Conservation (phyloP, 176 grass and related monocot species). For the Elaeis guineensis region DNA sequence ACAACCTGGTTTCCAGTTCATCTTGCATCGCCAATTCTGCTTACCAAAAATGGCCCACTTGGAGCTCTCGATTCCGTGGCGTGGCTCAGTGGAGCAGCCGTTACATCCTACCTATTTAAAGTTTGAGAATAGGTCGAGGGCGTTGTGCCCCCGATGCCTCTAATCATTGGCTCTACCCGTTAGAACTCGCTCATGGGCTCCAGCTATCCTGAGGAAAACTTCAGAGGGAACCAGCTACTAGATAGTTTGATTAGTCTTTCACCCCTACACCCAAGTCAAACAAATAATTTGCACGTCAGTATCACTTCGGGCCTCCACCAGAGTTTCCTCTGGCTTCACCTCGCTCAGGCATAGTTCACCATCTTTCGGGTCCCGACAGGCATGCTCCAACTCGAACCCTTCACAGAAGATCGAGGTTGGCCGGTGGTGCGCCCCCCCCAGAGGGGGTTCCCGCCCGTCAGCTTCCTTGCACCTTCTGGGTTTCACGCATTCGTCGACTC, state of each 20-base stretch:
- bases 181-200: neutral
- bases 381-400: conserved; percentile 66
- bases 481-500: conserved; percentile 28
- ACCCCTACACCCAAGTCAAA: conserved; percentile 49
- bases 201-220: conserved; percentile 41
- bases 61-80: conserved; percentile 45
- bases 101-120: conserved; percentile 30
- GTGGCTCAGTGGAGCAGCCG: neutral
- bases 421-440: conserved; percentile 23
- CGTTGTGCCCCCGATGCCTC: conserved; percentile 30
- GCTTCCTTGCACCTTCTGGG: no score
- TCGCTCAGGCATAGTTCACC: no score
- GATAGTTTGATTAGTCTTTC: conserved; percentile 68
- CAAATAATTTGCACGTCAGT: conserved; percentile 45
- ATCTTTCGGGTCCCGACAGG: conserved; percentile 61
- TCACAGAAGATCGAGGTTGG: conserved; percentile 67
- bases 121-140: conserved; percentile 71
- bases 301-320: conserved; percentile 44
- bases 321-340: conserved; percentile 36
- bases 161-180: no score
- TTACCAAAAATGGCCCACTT: conserved; percentile 76
- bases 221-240: conserved; percentile 60
- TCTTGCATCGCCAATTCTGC: conserved; percentile 65
- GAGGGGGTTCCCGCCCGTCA: no score
- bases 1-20: conserved; percentile 53